These are phyloP conservation scores for Pseudogymnoascus sp. DNA, from an alignment of 2,329 filamentous ascomycete species.

Conservation along the genomic window DNA sequence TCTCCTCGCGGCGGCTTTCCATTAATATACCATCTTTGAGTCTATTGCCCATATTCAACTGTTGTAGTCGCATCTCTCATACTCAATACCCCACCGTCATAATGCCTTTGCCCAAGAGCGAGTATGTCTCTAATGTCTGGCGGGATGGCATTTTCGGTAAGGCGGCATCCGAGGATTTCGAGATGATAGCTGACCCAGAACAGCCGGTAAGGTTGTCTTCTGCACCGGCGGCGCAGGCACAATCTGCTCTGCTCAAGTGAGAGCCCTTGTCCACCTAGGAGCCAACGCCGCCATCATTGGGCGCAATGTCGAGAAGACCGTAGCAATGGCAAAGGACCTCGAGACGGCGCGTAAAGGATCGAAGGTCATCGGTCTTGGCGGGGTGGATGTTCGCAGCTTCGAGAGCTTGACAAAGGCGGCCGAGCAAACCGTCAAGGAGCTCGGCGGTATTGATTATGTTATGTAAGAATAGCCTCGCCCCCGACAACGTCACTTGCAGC, in stretches of 20 bases:
- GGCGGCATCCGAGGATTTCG: slow-evolving; percentile 18
- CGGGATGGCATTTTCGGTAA: slow-evolving; percentile 78
- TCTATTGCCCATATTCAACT: neutral
- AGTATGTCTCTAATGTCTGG: slow-evolving; percentile 80
- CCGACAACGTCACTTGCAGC: neutral
- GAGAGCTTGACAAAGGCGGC: slow-evolving; percentile 66
- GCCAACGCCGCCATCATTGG: slow-evolving; percentile 93
- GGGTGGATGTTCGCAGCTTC: slow-evolving; percentile 68
- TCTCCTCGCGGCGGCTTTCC: neutral
- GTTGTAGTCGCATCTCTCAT: neutral
- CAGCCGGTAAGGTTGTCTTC: slow-evolving; percentile 83
- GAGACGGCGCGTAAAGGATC: slow-evolving; percentile 69
- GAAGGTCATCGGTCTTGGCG: slow-evolving; percentile 80
- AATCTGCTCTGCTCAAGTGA: slow-evolving; percentile 90
- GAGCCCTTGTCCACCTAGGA: slow-evolving; percentile 83
- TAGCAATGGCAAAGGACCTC: slow-evolving; percentile 72
- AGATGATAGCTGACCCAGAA: slow-evolving; percentile 14
- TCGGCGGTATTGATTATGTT: slow-evolving; percentile 85
- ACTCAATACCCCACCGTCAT: neutral
- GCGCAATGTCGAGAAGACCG: slow-evolving; percentile 82
- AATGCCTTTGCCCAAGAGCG: slow-evolving; percentile 64
- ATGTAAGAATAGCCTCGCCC: slow-evolving; percentile 52
- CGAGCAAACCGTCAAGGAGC: slow-evolving; percentile 69
- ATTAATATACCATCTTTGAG: neutral
- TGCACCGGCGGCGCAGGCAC: slow-evolving; percentile 90